Conservation (phyloP, 202 grass and related monocot species). For the Saccharum hybrid region DNA sequence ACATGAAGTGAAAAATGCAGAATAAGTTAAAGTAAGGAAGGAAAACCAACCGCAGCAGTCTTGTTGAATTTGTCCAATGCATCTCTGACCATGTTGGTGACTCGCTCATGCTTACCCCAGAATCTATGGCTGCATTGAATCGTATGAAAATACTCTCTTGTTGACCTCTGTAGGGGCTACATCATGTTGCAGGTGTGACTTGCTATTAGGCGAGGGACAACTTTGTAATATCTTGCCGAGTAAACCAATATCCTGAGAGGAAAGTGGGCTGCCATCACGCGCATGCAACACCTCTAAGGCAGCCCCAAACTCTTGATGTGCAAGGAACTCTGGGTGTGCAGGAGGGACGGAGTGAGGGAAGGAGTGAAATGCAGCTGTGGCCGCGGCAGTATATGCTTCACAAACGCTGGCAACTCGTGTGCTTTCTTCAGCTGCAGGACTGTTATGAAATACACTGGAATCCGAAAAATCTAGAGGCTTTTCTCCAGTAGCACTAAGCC, state of each 20-base stretch:
- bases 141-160: too few species aligned
- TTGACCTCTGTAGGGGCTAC: too few species aligned
- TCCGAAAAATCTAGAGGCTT: too few species aligned
- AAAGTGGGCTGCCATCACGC: not conserved
- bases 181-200: not conserved
- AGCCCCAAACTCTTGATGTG: not conserved
- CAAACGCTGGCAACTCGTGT: not conserved
- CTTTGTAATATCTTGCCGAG: too few species aligned
- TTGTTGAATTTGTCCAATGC: too few species aligned
- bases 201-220: not conserved
- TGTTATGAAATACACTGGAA: too few species aligned
- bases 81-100: too few species aligned
- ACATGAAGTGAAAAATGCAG: too few species aligned
- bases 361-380: not conserved
- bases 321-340: not conserved
- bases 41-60: too few species aligned
- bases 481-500: not conserved
- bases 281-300: not conserved
- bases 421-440: not conserved
- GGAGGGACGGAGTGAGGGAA: not conserved
- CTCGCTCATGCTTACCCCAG: too few species aligned
- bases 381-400: not conserved
- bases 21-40: too few species aligned
- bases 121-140: too few species aligned
- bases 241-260: not conserved